These are phyloP conservation scores for Corymbia citriodora DNA, from an alignment of 441 rosid species.

Conservation along the genomic window DNA sequence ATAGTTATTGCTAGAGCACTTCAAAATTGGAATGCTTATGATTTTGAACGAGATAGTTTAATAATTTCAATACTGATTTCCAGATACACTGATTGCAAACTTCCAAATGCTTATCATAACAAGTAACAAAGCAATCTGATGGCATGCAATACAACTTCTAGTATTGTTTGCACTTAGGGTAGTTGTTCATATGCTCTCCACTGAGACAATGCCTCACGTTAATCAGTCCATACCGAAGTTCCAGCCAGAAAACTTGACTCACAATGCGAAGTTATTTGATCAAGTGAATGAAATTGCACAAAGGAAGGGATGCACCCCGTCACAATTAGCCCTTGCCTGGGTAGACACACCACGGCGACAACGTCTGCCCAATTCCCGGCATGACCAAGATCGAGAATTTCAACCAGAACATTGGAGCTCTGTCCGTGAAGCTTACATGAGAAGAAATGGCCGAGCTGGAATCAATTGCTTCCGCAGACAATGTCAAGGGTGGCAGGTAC, in stretches of 20 bases:
- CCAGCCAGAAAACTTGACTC: background rate
- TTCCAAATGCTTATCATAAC: background rate
- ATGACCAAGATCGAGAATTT: background rate
- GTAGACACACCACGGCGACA: background rate
- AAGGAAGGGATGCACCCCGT: background rate
- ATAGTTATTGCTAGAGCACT: background rate
- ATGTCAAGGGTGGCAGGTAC: background rate
- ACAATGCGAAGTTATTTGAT: background rate
- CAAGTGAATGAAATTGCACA: background rate
- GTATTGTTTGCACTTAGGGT: background rate
- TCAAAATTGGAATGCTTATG: background rate
- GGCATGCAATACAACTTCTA: background rate
- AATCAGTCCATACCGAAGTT: background rate
- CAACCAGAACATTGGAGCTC: background rate
- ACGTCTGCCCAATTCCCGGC: background rate
- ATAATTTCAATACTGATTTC: background rate
- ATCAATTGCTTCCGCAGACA: background rate
- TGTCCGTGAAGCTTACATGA: background rate
- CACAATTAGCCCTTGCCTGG: background rate
- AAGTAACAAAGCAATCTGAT: background rate
- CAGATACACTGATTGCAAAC: background rate
- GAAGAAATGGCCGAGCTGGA: background rate
- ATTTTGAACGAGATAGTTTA: background rate
- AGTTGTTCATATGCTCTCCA: background rate
- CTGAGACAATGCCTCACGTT: background rate